Evolutionary conservation across 495 filamentous ascomycete genomes (phyloP).

Genomic region (Xylaria nigripes): DNA sequence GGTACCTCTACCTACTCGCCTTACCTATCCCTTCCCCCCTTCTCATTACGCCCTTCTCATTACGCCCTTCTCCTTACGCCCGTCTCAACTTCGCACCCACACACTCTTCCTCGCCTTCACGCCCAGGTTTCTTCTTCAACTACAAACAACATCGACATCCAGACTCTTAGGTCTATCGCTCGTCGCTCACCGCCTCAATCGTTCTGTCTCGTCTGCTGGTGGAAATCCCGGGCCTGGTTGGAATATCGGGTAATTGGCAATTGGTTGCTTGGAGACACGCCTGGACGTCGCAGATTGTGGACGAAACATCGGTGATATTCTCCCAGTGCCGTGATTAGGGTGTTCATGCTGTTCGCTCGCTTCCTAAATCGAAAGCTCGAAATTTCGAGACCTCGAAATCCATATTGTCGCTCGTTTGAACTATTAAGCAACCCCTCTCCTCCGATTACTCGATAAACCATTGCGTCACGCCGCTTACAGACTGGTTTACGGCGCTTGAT

Average conservation of each 20-base stretch:
- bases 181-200: background rate
- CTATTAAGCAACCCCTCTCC: background rate
- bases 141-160: background rate
- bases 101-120: background rate
- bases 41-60: background rate
- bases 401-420: conserved; percentile 19
- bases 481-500: conserved; percentile 1
- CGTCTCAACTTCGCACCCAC: background rate
- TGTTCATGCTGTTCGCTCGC: conserved; percentile 18
- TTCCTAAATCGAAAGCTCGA: conserved; percentile 14
- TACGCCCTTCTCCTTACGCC: background rate
- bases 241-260: background rate
- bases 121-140: background rate
- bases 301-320: background rate
- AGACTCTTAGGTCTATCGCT: background rate
- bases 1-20: background rate
- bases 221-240: background rate
- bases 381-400: conserved; percentile 1
- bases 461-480: background rate
- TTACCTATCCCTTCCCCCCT: background rate
- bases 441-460: background rate
- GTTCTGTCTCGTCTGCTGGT: background rate
- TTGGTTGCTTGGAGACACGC: background rate
- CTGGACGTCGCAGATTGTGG: background rate
- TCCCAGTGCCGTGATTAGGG: background rate